Base-by-base conservation (phyloP, 805 yeast genomes). In the Metschnikowia gruessii region DNA sequence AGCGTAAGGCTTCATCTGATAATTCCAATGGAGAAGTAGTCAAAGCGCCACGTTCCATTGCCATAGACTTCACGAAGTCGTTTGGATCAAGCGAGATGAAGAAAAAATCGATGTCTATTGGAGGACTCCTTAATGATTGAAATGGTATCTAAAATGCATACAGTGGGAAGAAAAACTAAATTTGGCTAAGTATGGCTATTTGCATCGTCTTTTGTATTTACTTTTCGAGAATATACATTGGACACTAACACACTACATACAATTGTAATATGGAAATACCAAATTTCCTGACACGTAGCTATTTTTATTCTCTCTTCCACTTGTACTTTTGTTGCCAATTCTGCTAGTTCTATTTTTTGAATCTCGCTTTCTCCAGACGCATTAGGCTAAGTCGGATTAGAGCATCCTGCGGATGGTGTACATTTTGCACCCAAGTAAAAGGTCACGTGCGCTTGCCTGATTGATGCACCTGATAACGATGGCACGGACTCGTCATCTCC, bases 71-170 rank as follows among this genome's bases (percentile, higher is more conserved):
- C 34, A 56, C 59, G 12, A 43, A 46, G 4, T 49, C 50, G n/a
- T 55, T 55, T 28, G 32, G 40, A 38, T 36, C 48, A 35, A 46
- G 42, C 42, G 42, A 32, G 21, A 38, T 53, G 18, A 54, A 53
- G 34, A 57, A 51, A 17, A 56, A 57, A 5, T 56, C 60, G 11
- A 62, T 68, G 58, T 70, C 76, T 12, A 70, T 72, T 31, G 72
- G 72, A 4, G 74, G 75, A 4, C 50, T 71, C 34, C 63, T 72
- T 35, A 72, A 72, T 49, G 66, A 61, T 22, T 46, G 22, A 19
- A 32, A 9, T 8, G 9, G 28, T 8, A 22, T 26, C 12, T 30
- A 10, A 29, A 29, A 29, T n/a, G 15, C 13, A 29, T 11, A 6
- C 13, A 4, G 31, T 5, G 31, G 4, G 31, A 29, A 29, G 16